phyloP scores from a whole-genome alignment of 495 filamentous ascomycete species.

The Penicillium paxilli region DNA sequence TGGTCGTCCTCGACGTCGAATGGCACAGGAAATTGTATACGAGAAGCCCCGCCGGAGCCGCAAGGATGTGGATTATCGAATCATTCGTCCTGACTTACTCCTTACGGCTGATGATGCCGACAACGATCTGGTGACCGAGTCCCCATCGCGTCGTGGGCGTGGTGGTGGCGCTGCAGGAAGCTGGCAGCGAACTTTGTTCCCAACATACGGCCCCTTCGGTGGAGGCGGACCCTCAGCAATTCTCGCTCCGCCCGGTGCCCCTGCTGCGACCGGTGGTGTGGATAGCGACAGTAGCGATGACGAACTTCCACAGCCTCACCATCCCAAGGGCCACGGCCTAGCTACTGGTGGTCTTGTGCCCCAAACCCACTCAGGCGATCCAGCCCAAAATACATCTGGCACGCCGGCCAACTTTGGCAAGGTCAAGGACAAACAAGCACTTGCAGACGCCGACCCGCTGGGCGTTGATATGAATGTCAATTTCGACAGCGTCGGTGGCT shows the following conservation, averaged over 20 bases:
- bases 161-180: slow-evolving; percentile 54
- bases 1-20: slow-evolving; percentile 51
- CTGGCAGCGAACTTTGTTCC: slow-evolving; percentile 77
- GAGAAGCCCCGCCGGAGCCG: slow-evolving; percentile 57
- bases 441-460: slow-evolving; percentile 91
- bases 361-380: slow-evolving; percentile 66
- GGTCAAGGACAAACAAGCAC: slow-evolving; percentile 74
- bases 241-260: slow-evolving; percentile 75
- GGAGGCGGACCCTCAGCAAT: slow-evolving; percentile 72
- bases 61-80: slow-evolving; percentile 69
- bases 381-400: slow-evolving; percentile 59
- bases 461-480: slow-evolving; percentile 89
- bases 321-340: slow-evolving; percentile 60
- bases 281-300: slow-evolving; percentile 98
- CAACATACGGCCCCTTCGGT: slow-evolving; percentile 89
- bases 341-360: slow-evolving; percentile 53
- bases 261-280: slow-evolving; percentile 67
- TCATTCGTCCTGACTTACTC: slow-evolving; percentile 72
- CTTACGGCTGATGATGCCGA: slow-evolving; percentile 65
- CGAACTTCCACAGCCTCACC: slow-evolving; percentile 60
- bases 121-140: slow-evolving; percentile 56
- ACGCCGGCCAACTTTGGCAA: slow-evolving; percentile 86
- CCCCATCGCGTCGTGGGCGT: slow-evolving; percentile 66
- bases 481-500: slow-evolving; percentile 88
- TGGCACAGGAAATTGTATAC: slow-evolving; percentile 56